A percentile compares a stretch with the other conserved stretches of the same genome.
Evolutionary conservation across 2,329 filamentous ascomycete species (phyloP).

Genomic region (Aspergillus quadricinctus): DNA sequence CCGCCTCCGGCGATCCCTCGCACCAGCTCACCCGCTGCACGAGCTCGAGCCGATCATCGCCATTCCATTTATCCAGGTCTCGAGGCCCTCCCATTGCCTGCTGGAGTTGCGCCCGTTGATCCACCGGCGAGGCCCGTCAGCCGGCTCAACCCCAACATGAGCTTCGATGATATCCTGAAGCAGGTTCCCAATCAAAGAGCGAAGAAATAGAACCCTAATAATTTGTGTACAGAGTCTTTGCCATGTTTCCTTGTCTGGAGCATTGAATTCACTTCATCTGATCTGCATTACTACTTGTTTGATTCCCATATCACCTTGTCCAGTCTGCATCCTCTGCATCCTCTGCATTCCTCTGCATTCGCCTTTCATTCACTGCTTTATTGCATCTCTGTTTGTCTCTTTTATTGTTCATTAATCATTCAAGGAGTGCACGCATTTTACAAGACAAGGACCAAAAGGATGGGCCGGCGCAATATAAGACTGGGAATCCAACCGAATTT

Average conservation of each 20-base stretch:
- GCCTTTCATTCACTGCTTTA: background rate
- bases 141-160: slow-evolving; percentile 45
- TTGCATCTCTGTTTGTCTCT: slow-evolving; percentile 1
- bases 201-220: slow-evolving; percentile 28
- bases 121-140: slow-evolving; percentile 37
- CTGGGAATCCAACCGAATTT: background rate
- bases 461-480: slow-evolving; percentile 17
- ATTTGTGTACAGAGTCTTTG: slow-evolving; percentile 8
- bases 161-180: slow-evolving; percentile 46
- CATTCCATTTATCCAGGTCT: slow-evolving; percentile 43
- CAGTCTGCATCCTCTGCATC: background rate
- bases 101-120: slow-evolving; percentile 39
- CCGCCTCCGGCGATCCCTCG: slow-evolving; percentile 34
- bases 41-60: slow-evolving; percentile 34
- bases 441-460: slow-evolving; percentile 10
- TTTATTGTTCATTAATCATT: slow-evolving; percentile 12
- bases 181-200: slow-evolving; percentile 34
- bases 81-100: slow-evolving; percentile 42
- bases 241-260: slow-evolving; percentile 7
- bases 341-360: slow-evolving; percentile 2
- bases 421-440: slow-evolving; percentile 20
- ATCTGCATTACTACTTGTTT: background rate
- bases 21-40: slow-evolving; percentile 27
- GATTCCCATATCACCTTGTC: background rate
- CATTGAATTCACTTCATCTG: background rate